Percentiles rank a stretch among this genome's conserved stretches.
Evolutionary conservation across 306 rosid genomes (phyloP).

Genomic region (Cucumis cinereus): DNA sequence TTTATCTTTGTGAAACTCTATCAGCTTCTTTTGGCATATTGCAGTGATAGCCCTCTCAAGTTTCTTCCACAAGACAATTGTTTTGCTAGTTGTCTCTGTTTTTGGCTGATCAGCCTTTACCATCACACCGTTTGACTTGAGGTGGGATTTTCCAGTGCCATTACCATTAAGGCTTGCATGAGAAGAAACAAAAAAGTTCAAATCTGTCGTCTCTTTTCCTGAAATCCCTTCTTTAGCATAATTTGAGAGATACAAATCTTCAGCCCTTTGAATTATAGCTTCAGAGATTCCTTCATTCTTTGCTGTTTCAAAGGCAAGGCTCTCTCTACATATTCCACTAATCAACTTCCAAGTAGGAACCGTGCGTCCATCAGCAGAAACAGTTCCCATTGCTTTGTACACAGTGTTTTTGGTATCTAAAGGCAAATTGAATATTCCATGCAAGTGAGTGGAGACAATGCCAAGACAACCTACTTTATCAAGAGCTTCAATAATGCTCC

Average conservation of each 20-base stretch:
- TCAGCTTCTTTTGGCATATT: conserved; percentile 58
- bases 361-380: conserved; percentile 44
- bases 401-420: conserved; percentile 46
- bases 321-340: conserved; percentile 76
- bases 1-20: conserved; percentile 28
- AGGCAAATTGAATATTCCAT: conserved; percentile 70
- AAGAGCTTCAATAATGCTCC: conserved; percentile 76
- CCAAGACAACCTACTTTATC: conserved; percentile 77
- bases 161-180: conserved; percentile 17
- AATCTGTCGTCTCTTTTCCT: conserved; percentile 17
- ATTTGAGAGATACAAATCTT: conserved; percentile 51
- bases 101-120: conserved; percentile 14
- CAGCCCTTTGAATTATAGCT: conserved; percentile 61
- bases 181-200: conserved; percentile 17
- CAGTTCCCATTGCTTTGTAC: conserved; percentile 76
- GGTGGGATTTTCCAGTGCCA: conserved; percentile 20
- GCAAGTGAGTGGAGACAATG: conserved; percentile 91
- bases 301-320: conserved; percentile 98
- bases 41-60: conserved; percentile 48
- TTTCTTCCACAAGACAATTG: conserved; percentile 28
- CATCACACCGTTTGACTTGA: conserved; percentile 11
- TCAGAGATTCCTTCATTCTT: conserved; percentile 70
- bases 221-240: conserved; percentile 28
- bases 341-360: conserved; percentile 81
- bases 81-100: conserved; percentile 18